Conservation (phyloP, 345 rosid species). For the Cardiospermum halicacabum region DNA sequence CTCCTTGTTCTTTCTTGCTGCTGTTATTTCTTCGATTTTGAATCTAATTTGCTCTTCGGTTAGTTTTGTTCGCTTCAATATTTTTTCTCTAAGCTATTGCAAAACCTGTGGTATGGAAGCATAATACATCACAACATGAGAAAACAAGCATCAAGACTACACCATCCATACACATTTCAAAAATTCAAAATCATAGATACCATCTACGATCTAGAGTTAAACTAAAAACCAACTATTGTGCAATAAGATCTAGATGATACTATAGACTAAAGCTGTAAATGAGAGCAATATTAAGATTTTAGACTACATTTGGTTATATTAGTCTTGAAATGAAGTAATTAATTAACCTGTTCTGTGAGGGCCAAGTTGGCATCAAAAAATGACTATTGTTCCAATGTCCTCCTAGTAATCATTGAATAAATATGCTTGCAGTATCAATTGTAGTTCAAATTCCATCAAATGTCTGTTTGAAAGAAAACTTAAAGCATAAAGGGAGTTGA, state of each 20-base stretch:
- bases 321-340: background rate
- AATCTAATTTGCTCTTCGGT: conserved; percentile 55
- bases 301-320: too few relatives aligned
- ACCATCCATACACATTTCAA: background rate
- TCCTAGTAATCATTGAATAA: conserved; percentile 89
- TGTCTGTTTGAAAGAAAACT: background rate
- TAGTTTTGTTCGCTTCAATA: conserved; percentile 69
- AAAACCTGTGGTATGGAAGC: conserved; percentile 47
- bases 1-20: conserved; percentile 67
- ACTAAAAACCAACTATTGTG: background rate
- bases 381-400: conserved; percentile 83
- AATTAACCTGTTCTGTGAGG: conserved; percentile 71
- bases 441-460: background rate
- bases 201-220: background rate
- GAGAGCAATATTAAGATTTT: too few relatives aligned
- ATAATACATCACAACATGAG: background rate
- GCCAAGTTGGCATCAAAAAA: conserved; percentile 81
- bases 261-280: conserved; percentile 22
- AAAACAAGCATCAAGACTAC: background rate
- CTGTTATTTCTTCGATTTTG: conserved; percentile 59
- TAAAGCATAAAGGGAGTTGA: background rate
- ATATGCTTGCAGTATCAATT: conserved; percentile 45
- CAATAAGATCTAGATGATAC: background rate
- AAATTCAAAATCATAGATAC: background rate
- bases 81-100: conserved; percentile 65